Evolutionary conservation across 2,329 filamentous ascomycete species (phyloP).

Genomic region (Chaetomium sp.): DNA sequence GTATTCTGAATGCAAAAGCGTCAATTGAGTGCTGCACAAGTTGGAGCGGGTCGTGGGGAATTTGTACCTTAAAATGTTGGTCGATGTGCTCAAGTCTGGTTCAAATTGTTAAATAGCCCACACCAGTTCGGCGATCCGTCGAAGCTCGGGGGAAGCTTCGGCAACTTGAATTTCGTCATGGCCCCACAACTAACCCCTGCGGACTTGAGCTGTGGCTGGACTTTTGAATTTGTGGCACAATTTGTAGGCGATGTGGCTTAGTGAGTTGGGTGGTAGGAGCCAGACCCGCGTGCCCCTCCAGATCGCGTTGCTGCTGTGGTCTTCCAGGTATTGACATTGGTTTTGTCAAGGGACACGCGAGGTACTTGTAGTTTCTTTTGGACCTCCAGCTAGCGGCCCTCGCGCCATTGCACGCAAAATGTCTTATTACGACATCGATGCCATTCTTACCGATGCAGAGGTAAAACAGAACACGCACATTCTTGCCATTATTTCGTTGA

Average conservation of each 20-base stretch:
- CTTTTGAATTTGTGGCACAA: not conserved
- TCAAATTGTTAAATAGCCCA: not conserved
- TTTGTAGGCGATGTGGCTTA: not conserved
- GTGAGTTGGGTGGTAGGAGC: not conserved
- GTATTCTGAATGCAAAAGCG: slow-evolving; percentile 15
- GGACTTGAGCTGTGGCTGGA: slow-evolving; percentile 4
- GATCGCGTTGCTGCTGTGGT: not conserved
- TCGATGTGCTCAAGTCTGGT: not conserved
- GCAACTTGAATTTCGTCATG: slow-evolving; percentile 34
- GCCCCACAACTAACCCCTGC: slow-evolving; percentile 14
- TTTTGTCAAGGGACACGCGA: not conserved
- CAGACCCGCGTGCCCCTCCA: not conserved
- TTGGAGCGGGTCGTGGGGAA: not conserved
- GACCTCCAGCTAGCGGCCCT: not conserved
- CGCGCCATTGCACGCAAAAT: slow-evolving; percentile 40
- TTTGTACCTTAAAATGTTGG: not conserved
- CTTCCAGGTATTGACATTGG: not conserved
- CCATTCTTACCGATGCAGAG: slow-evolving; percentile 83
- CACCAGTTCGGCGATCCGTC: slow-evolving; percentile 26
- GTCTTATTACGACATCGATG: slow-evolving; percentile 84
- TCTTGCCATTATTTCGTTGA: not conserved
- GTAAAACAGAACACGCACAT: slow-evolving; percentile 45
- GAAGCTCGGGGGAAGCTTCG: slow-evolving; percentile 33
- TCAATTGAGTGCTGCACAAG: slow-evolving; percentile 22
- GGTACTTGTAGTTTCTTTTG: not conserved